Conservation (phyloP, 2,329 filamentous ascomycete genomes). For the Dothidotthia symphoricarpi region DNA sequence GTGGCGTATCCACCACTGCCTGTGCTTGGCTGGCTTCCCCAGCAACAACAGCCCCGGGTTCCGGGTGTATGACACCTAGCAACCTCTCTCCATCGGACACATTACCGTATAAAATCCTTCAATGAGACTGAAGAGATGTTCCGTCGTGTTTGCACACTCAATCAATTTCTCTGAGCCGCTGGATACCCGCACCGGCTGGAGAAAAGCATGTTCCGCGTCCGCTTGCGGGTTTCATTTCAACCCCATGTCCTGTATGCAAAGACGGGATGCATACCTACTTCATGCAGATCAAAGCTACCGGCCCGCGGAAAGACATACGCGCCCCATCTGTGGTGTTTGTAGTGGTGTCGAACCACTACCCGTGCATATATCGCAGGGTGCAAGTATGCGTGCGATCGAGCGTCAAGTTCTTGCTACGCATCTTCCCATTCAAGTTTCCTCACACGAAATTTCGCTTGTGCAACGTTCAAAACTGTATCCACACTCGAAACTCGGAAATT, state of each 20-base stretch:
- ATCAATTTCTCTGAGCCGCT: constrained; percentile 34
- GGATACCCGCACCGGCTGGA: constrained; percentile 40
- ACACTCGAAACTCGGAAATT: no score
- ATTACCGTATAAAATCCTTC: constrained; percentile 25
- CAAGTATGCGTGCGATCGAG: no score
- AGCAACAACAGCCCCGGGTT: constrained; percentile 15
- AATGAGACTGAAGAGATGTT: constrained; percentile 11
- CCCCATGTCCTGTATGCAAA: constrained; percentile 20
- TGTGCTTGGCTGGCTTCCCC: constrained; percentile 16
- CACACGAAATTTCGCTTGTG: no score
- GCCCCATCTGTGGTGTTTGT: constrained; percentile 22
- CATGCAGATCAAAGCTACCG: constrained; percentile 39
- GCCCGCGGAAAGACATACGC: constrained; percentile 36
- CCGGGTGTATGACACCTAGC: constrained; percentile 8
- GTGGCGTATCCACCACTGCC: no score
- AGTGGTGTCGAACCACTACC: constrained; percentile 25
- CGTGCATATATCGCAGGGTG: constrained; percentile 25
- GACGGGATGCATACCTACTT: constrained; percentile 35
- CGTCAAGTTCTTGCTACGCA: no score
- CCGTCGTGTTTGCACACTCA: constrained; percentile 26
- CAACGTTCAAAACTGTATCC: no score
- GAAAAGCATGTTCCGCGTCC: constrained; percentile 33
- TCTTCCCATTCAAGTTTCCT: no score
- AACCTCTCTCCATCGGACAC: constrained; percentile 21
- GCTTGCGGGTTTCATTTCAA: constrained; percentile 31